These are phyloP conservation scores for Knoxdaviesia capensis DNA, from an alignment of 2,329 filamentous ascomycete genomes.

Conservation along the genomic window DNA sequence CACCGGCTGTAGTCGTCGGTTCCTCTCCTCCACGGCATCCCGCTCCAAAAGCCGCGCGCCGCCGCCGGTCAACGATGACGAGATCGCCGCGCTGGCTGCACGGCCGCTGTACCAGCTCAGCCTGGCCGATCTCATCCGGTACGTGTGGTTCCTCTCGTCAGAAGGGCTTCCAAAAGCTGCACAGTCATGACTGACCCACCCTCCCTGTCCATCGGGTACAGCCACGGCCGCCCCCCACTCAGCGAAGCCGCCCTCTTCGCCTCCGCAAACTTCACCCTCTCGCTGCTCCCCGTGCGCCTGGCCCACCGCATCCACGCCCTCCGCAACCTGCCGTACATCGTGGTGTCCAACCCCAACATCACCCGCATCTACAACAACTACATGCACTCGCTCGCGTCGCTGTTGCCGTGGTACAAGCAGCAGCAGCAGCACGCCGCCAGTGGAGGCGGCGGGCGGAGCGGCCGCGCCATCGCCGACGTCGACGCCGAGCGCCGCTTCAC, in stretches of 20 bases:
- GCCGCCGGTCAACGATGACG: conserved; percentile 39
- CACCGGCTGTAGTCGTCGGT: background rate
- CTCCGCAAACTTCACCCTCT: conserved; percentile 90
- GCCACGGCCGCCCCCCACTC: conserved; percentile 65
- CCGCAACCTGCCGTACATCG: conserved; percentile 87
- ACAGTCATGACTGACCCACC: background rate
- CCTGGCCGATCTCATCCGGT: conserved; percentile 78
- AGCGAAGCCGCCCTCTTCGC: conserved; percentile 61
- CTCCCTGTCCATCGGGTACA: conserved; percentile 9
- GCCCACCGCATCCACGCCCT: conserved; percentile 87
- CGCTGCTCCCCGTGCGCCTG: conserved; percentile 74
- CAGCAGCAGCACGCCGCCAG: conserved; percentile 21
- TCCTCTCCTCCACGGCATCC: no score
- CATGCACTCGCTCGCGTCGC: conserved; percentile 72
- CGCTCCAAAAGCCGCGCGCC: background rate
- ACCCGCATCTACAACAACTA: conserved; percentile 93
- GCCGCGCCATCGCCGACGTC: conserved; percentile 29
- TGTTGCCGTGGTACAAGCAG: conserved; percentile 51
- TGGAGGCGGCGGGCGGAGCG: conserved; percentile 2
- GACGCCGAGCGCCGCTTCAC: conserved; percentile 86
- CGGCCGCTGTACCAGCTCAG: conserved; percentile 65
- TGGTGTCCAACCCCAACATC: conserved; percentile 94
- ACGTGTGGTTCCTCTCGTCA: conserved; percentile 10
- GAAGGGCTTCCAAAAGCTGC: background rate
- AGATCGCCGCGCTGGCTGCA: conserved; percentile 60